Base-by-base conservation (phyloP, 2,329 filamentous ascomycete genomes). In the Arthrobotrys sphaeroides region DNA sequence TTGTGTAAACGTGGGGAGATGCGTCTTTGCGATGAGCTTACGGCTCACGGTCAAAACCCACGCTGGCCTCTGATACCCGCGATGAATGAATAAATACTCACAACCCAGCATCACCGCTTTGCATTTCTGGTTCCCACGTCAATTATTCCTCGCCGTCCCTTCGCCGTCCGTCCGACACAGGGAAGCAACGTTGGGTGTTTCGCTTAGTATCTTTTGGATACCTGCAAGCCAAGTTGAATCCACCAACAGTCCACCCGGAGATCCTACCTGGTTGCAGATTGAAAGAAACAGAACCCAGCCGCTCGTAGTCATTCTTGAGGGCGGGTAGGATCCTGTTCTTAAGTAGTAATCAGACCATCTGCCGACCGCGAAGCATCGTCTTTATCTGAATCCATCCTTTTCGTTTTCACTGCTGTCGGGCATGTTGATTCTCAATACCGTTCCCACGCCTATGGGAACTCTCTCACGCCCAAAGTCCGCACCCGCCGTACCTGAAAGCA, bases 11-110 rank as follows among this genome's bases (percentile, higher is more conserved):
- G 33, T 72, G 51, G 33, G 26, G 65, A 57, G 47, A 72, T 72
- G 67, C 61, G 42, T 70, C 33, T 51, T 61, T 31, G 42, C 12
- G 45, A 49, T 57, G 67, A n/a, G 57, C 57, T 72, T 47, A 72
- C 67, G 67, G 64, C 57, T 64, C 57, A 72, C 57, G 13, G n/a
- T 7, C 28, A 24, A 61, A 62, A 28, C 40, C 65, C 12, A 70
- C 24, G 33, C 43, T 70, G 66, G 55, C 66, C 43, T 70, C 22
- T 55, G 45, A 38, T 61, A 38, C 28, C 20, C 24, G 24, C 3
- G 2, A 31, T 2, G 22, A 18, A 36, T n/a, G n/a, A 60, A 70
- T 70, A 70, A 70, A 70, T 70, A 70, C 18, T n/a, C 28, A 45
- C 26, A 28, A 70, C 45, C 16, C 28, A 26, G 42, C 36, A 24